Base-by-base conservation (phyloP, 2,329 filamentous ascomycete genomes). In the Curvularia lunata region DNA sequence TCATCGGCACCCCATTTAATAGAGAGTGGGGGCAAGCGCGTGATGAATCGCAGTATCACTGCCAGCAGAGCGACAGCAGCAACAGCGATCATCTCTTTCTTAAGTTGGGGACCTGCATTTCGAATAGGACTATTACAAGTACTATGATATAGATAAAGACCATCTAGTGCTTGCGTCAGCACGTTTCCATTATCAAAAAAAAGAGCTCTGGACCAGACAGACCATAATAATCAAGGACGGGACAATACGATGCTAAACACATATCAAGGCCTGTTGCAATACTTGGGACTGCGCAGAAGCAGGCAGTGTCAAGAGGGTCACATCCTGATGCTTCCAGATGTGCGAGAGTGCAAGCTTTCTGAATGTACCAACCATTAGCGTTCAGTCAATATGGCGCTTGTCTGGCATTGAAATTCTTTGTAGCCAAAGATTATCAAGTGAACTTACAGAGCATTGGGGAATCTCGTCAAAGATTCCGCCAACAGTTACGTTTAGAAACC, bases 201-300 rank as follows among this genome's bases (percentile, higher is more conserved):
- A 10, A 13, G 28, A 8, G 1, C 27, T 48, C 9, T 12, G 19
- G 23, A 34, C 9, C 10, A 21, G 13, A 48, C 45, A 8, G 34
- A 48, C 45, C 45, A 16, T 48, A 48, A n/a, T 48, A 48, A 13
- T 18, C 45, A 34, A 48, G 45, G n/a, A 48, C 45, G 9, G 45
- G 28, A 13, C 45, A 48, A 21, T 34, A 48, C 18, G 9, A 48
- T 10, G 16, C 27, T 8, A 48, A 28, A 18, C 45, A 48, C 3
- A 18, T 7, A 19, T 48, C 45, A 32, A 48, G 9, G 8, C 28
- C 45, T 2, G 13, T 9, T 16, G 28, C 18, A 4, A 48, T 48
- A 5, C 6, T n/a, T 30, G 45, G 18, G 34, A 5, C 19, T 19
- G 27, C 9, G 45, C 45, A 48, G 18, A 21, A 48, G 16, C 45